Conservation (phyloP, 1,284 basidiomycete species). For the Ganoderma lingzhi region DNA sequence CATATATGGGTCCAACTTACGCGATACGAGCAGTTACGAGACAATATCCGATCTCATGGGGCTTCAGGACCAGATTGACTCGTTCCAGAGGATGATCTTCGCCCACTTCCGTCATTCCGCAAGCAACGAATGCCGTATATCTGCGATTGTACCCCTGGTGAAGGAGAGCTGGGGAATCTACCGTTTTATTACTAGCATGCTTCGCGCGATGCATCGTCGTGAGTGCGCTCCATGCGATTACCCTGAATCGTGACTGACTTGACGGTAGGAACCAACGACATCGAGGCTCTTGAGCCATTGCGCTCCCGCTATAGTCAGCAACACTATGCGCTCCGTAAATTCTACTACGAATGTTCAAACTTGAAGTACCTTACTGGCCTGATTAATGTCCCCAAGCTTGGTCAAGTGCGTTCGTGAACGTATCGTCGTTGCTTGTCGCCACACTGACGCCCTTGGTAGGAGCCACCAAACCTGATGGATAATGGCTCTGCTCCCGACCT, state of each 20-base stretch:
- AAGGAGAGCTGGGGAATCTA: conserved; percentile 99
- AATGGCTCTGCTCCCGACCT: conserved; percentile 86
- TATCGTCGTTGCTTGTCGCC: conserved; percentile 13
- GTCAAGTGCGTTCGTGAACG: conserved; percentile 63
- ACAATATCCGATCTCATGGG: conserved; percentile 96
- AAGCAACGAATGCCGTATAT: conserved; percentile 97
- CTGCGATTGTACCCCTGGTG: conserved; percentile 91
- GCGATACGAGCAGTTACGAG: conserved; percentile 74
- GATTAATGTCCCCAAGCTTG: conserved; percentile 96
- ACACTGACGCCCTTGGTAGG: conserved; percentile 53
- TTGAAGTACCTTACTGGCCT: conserved; percentile 95
- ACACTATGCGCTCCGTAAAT: conserved; percentile 91
- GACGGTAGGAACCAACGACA: conserved; percentile 81
- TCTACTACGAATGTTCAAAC: conserved; percentile 98
- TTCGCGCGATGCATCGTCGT: conserved; percentile 95
- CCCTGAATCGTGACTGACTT: conserved; percentile 5
- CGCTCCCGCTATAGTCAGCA: conserved; percentile 87
- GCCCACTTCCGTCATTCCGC: conserved; percentile 89
- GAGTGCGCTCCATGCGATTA: conserved; percentile 39
- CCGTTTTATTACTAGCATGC: conserved; percentile 96
- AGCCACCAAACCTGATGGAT: conserved; percentile 93
- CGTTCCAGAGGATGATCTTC: conserved; percentile 96
- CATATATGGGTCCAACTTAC: background rate
- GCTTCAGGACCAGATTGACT: conserved; percentile 96
- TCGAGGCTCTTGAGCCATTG: conserved; percentile 87